Conservation (phyloP, 73 alveolate genomes). For the Symbiodinium pilosum region DNA sequence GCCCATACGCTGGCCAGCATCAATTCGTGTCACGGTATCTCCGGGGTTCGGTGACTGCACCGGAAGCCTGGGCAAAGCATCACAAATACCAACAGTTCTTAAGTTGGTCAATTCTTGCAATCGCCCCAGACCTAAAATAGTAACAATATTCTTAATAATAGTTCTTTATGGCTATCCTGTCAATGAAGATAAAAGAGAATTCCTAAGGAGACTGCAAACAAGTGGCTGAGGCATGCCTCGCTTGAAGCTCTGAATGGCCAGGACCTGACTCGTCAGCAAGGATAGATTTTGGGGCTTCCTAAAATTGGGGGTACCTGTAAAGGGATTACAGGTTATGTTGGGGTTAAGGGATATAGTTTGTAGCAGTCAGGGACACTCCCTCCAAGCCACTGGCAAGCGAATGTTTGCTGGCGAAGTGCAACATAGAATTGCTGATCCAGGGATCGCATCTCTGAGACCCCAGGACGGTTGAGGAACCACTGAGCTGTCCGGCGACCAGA, state of each 20-base stretch:
- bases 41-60: background rate
- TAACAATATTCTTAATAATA: too few relatives aligned
- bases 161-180: too few relatives aligned
- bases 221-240: conserved; percentile 71
- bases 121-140: too few relatives aligned
- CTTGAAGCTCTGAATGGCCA: conserved; percentile 88
- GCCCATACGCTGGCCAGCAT: conserved; percentile 29
- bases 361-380: too few relatives aligned
- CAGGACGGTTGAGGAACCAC: conserved; percentile 83
- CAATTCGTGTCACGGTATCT: background rate
- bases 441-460: conserved; percentile 25
- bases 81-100: background rate
- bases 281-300: too few relatives aligned
- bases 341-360: too few relatives aligned
- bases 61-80: background rate
- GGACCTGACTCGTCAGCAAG: conserved; percentile 6
- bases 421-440: conserved; percentile 30
- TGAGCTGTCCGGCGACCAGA: conserved; percentile 73
- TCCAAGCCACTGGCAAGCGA: too few relatives aligned
- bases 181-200: too few relatives aligned
- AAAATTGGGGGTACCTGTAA: too few relatives aligned
- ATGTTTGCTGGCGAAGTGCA: background rate
- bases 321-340: too few relatives aligned
- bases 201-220: too few relatives aligned
- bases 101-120: background rate